Base-by-base conservation (phyloP, 306 rosid species). In the Fragaria vesca region DNA sequence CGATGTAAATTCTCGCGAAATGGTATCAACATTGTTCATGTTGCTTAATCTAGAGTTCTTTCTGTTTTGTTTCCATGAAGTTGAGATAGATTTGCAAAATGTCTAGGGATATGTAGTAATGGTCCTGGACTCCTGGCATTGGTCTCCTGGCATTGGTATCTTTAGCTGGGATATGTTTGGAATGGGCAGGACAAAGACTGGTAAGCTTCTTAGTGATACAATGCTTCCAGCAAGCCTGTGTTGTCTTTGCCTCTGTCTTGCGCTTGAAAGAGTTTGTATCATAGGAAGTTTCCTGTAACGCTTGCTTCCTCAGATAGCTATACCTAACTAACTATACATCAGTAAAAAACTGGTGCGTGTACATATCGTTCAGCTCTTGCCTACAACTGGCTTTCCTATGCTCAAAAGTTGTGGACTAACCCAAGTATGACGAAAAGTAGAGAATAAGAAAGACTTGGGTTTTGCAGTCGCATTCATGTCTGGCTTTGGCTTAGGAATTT, bases 61-160 rank as follows among this genome's bases (percentile, higher is more conserved):
- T 60, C 20, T 61, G 38, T 20, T 40, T 30, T 15, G 12, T 5
- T 4, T 42, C 2, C 16, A n/a, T 65, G 16, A 9, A n/a, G 63
- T 81, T 54, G 79, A 73, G 4, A 32, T 32, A 32, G 88, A 84
- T 80, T 46, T 61, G 38, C n/a, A 65, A 36, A 43, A 54, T 8
- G 60, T 78, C 3, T 30, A 42, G 87, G 82, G 88, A 86, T 68
- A 51, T 77, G 86, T 71, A 76, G 69, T 75, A 76, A 69, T 54
- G 58, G 77, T 58, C 90, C 83, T 24, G 26, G 26, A 24, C 26
- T 24, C 26, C 26, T 87, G 24, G 74, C 76, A 36, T 84, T 47
- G 86, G 57, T 12, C 26, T 24, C 26, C 26, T 87, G 24, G 74
- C 76, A 36, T 84, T 47, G 86, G 57, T 12, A 83, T 80, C 85